Evolutionary conservation across 1,284 basidiomycete genomes (phyloP).

Genomic region (Stereum hirsutum): DNA sequence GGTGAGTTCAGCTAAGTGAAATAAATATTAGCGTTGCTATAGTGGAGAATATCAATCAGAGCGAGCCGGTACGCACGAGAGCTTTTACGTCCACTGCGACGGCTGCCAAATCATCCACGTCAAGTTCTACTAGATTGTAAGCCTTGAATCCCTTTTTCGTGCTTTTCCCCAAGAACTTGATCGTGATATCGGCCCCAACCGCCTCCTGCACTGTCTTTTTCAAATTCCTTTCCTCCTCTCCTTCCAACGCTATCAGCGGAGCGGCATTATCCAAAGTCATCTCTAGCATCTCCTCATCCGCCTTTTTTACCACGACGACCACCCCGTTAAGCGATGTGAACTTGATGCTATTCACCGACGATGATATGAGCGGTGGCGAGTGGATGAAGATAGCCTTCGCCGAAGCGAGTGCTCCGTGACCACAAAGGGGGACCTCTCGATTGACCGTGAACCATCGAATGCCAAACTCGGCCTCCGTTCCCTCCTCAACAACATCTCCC

Average conservation of each 20-base stretch:
- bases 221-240: conserved; percentile 17
- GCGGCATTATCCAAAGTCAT: conserved; percentile 23
- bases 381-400: conserved; percentile 30
- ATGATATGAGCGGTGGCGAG: conserved; percentile 15
- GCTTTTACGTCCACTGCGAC: conserved; percentile 23
- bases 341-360: conserved; percentile 21
- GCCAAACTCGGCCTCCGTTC: conserved; percentile 19
- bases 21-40: no score
- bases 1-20: conserved; percentile 11
- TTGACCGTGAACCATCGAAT: conserved; percentile 31
- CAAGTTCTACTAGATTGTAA: conserved; percentile 36
- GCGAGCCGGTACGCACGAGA: conserved; percentile 27
- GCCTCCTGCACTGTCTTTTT: conserved; percentile 23
- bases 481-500: no score
- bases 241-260: conserved; percentile 1
- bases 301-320: conserved; percentile 17
- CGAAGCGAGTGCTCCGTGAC: conserved; percentile 41
- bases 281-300: conserved; percentile 25
- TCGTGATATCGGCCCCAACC: conserved; percentile 24
- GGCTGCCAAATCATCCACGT: conserved; percentile 29
- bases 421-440: conserved; percentile 32
- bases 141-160: conserved; percentile 19
- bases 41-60: background rate
- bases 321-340: conserved; percentile 20
- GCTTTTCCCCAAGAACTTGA: conserved; percentile 29